A percentile compares a stretch with the other conserved stretches of the same genome.
Evolutionary conservation across 768 basidiomycete species (phyloP).

Genomic region (Pleurotus giganteus): DNA sequence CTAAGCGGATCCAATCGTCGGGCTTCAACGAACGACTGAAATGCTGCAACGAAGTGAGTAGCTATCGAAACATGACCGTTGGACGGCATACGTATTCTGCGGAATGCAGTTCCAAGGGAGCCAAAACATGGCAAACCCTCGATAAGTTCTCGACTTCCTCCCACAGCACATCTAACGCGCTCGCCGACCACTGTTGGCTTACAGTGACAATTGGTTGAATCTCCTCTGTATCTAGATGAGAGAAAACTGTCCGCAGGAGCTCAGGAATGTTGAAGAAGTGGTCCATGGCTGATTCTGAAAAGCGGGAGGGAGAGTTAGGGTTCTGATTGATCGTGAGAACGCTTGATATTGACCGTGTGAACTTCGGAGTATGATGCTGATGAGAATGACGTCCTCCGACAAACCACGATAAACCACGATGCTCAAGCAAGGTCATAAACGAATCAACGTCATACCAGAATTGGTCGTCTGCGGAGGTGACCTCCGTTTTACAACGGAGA

Average conservation of each 20-base stretch:
- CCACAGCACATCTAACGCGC: conserved; percentile 47
- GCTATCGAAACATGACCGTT: background rate
- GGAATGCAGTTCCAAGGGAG: conserved; percentile 31
- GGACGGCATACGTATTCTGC: conserved; percentile 24
- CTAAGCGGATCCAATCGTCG: conserved; percentile 55
- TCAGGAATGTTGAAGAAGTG: background rate
- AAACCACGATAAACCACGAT: too few relatives aligned
- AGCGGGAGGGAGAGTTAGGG: too few relatives aligned
- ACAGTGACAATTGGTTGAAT: background rate
- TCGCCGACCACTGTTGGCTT: conserved; percentile 52
- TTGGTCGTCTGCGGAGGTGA: too few relatives aligned
- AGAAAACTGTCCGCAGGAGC: background rate
- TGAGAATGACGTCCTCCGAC: too few relatives aligned
- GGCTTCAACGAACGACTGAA: conserved; percentile 41
- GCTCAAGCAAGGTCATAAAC: too few relatives aligned
- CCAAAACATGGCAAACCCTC: conserved; percentile 46
- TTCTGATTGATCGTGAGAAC: too few relatives aligned
- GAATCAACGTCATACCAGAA: too few relatives aligned
- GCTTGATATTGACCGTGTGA: too few relatives aligned
- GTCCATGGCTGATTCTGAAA: too few relatives aligned
- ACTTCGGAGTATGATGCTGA: too few relatives aligned
- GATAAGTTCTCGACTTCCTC: conserved; percentile 43
- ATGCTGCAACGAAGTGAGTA: conserved; percentile 23
- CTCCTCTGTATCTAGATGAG: background rate
- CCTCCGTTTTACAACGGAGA: too few relatives aligned